Evolutionary conservation across 768 basidiomycete genomes (phyloP).

Genomic region (Mrakia blollopis): DNA sequence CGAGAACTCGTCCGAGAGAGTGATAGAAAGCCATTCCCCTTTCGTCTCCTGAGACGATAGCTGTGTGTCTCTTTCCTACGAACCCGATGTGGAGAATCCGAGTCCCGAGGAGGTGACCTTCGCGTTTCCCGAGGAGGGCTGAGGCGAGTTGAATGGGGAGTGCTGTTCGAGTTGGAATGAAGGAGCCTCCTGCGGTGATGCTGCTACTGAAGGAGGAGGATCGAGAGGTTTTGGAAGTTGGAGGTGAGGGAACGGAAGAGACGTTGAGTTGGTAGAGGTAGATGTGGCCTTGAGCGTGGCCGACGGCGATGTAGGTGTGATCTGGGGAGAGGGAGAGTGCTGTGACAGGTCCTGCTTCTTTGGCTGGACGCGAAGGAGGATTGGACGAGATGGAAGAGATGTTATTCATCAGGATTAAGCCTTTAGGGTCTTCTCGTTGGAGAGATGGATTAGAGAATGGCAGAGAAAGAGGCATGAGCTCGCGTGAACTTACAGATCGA

Average conservation of each 20-base stretch:
- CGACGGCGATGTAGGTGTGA: constrained; percentile 84
- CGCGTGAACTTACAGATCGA: constrained; percentile 51
- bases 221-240: background rate
- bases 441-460: constrained; percentile 25
- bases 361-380: no score
- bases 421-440: no score
- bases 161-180: constrained; percentile 60
- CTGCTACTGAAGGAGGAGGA: constrained; percentile 34
- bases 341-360: constrained; percentile 68
- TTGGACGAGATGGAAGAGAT: background rate
- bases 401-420: no score
- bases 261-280: constrained; percentile 77
- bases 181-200: background rate
- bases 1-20: constrained; percentile 85
- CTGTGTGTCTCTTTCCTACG: constrained; percentile 85
- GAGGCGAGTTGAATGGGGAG: constrained; percentile 62
- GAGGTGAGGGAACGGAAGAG: constrained; percentile 45
- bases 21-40: constrained; percentile 91
- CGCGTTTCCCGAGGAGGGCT: constrained; percentile 70
- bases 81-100: constrained; percentile 74
- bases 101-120: constrained; percentile 77
- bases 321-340: constrained; percentile 87
- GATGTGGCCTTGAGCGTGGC: constrained; percentile 77
- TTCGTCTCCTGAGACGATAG: constrained; percentile 84
- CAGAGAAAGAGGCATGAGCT: constrained; percentile 20